Evolutionary conservation across 345 rosid species (phyloP), one percentile per base, ranked within the genome.

Genomic region (Eucalyptus virginea): DNA sequence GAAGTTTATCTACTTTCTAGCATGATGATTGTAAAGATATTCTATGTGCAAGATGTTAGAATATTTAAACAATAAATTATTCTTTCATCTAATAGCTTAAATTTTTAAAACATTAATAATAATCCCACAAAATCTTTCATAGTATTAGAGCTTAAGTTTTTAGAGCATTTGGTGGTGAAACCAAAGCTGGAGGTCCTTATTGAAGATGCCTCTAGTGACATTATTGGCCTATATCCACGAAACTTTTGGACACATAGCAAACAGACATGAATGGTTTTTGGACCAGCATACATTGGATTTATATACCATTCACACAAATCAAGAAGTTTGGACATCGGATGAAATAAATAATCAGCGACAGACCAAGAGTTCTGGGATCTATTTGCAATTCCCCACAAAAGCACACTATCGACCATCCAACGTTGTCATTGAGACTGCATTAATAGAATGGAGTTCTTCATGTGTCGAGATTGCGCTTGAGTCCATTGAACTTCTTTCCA

Each of bases 371-470:
- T 26, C 2, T 60, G 4, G 67, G 32, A 60, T 60, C n/a, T 3
- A 26, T 24, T 5, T 11, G n/a, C 67, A 11, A 26, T 60, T 60
- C 7, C 67, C 0, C 67, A 60, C 8, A 60, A 60, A 26, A 11
- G 14, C 23, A 8, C 26, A 49, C 88, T 56, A 86, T 37, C 90
- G 89, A 9, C 89, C 92, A 34, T 77, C 87, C 51, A 87, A n/a
- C 54, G 30, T 24, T 3, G 91, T 90, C 62, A 81, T 9, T 2
- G 91, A 89, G 8, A 91, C 52, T 34, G 11, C 81, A 87, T 86
- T 90, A 3, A 50, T 30, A 16, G 88, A 80, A 87, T 88, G 56
- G 32, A 32, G 21, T 62, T 56, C 88, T 37, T 86, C 52, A 28
- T 7, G 34, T 10, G 52, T 44, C 16, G 12, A 3, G 23, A 4